These are phyloP conservation scores for Rhodotorula sp. DNA, from an alignment of 1,284 basidiomycete genomes.

Conservation along the genomic window DNA sequence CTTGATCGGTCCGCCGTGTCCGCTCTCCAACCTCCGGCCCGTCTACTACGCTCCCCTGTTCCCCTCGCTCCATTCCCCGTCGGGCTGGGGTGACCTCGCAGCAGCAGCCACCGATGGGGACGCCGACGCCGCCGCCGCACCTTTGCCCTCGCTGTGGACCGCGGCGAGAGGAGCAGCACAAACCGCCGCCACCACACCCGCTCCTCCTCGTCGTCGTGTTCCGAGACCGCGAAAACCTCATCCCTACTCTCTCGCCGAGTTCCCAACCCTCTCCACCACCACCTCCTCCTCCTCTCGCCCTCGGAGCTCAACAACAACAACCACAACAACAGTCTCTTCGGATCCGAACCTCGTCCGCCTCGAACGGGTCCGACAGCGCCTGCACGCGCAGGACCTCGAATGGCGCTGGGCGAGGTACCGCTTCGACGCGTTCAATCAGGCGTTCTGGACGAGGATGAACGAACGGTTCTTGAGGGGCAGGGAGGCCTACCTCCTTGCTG, in stretches of 20 bases:
- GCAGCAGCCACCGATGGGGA: background rate
- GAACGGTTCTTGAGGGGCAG: conserved; percentile 32
- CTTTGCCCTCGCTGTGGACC: no score
- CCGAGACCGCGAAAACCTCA: conserved; percentile 21
- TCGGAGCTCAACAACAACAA: background rate
- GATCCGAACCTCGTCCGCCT: conserved; percentile 10
- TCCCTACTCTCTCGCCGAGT: conserved; percentile 45
- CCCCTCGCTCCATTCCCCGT: conserved; percentile 18
- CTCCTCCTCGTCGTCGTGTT: background rate
- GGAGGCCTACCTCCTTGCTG: conserved; percentile 17
- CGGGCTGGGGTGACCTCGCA: conserved; percentile 2
- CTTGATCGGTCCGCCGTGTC: conserved; percentile 44
- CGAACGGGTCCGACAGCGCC: conserved; percentile 8
- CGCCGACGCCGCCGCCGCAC: no score
- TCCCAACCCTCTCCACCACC: conserved; percentile 25
- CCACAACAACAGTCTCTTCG: background rate
- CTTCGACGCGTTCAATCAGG: conserved; percentile 43
- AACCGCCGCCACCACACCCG: background rate
- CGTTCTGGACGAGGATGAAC: conserved; percentile 43
- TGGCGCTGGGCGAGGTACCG: conserved; percentile 43
- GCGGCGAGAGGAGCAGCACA: no score
- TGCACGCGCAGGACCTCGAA: conserved; percentile 42
- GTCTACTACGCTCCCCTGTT: conserved; percentile 44
- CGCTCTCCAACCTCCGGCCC: conserved; percentile 44
- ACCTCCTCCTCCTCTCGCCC: conserved; percentile 10